phyloP scores from a whole-genome alignment of 768 basidiomycete species.

The Pseudohyphozyma bogoriensis region DNA sequence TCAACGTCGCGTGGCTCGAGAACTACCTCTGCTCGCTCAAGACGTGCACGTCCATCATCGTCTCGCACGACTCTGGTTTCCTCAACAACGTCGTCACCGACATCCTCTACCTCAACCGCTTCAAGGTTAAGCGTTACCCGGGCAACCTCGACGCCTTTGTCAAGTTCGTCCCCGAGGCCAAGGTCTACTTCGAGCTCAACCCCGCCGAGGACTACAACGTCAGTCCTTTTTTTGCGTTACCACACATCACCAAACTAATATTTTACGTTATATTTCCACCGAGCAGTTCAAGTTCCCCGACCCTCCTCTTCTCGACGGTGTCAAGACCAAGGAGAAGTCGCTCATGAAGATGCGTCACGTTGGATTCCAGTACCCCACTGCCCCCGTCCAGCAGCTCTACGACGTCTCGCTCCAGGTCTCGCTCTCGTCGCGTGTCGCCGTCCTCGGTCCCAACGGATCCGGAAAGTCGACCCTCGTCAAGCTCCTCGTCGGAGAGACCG shows the following conservation, averaged over 20 bases:
- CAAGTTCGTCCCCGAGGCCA: slow-evolving; percentile 80
- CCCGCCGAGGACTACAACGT: slow-evolving; percentile 60
- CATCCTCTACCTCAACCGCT: slow-evolving; percentile 66
- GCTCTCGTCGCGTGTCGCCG: slow-evolving; percentile 92
- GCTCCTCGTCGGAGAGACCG: slow-evolving; percentile 81
- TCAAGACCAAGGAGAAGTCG: slow-evolving; percentile 49
- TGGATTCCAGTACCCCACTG: slow-evolving; percentile 88
- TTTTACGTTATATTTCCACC: neutral
- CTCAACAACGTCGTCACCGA: slow-evolving; percentile 91
- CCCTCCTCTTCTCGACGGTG: slow-evolving; percentile 93
- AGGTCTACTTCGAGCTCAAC: slow-evolving; percentile 90
- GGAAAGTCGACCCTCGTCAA: slow-evolving; percentile 96
- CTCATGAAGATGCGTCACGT: slow-evolving; percentile 85
- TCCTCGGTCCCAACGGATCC: slow-evolving; percentile 98
- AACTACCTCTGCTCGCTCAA: slow-evolving; percentile 52
- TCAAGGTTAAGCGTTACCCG: slow-evolving; percentile 83
- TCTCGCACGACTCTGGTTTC: slow-evolving; percentile 94
- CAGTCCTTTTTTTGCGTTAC: slow-evolving; percentile 84
- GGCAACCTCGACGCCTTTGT: slow-evolving; percentile 90
- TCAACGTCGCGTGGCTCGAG: slow-evolving; percentile 86
- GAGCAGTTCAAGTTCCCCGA: slow-evolving; percentile 53
- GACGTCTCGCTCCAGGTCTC: slow-evolving; percentile 87
- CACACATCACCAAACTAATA: slow-evolving; percentile 36
- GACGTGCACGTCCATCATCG: slow-evolving; percentile 78
- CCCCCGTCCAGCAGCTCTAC: slow-evolving; percentile 66